These are phyloP conservation scores for Pleurotus cornucopiae DNA, from an alignment of 768 basidiomycete genomes.

Conservation along the genomic window DNA sequence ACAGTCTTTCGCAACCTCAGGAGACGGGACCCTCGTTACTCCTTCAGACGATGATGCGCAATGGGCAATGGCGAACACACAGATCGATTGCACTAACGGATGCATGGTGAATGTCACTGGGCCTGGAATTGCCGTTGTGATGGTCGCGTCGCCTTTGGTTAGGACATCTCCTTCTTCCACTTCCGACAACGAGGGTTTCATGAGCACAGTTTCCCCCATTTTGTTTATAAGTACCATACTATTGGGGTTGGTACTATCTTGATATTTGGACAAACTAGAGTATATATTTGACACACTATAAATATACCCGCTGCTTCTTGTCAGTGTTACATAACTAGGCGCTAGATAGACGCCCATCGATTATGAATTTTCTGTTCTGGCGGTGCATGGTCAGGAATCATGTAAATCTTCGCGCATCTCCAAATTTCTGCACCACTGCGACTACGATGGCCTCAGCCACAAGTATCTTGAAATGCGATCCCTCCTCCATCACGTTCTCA, in stretches of 20 bases:
- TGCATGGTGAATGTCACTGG: constrained; percentile 45
- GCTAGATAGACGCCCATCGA: not conserved
- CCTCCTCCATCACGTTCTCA: constrained; percentile 56
- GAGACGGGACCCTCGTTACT: constrained; percentile 32
- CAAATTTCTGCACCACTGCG: not conserved
- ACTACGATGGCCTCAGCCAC: constrained; percentile 20
- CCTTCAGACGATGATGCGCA: constrained; percentile 14
- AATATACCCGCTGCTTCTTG: no score
- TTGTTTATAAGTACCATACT: not conserved
- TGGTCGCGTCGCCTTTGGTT: constrained; percentile 14
- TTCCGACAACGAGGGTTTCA: not conserved
- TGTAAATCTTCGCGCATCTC: no score
- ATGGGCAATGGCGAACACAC: constrained; percentile 32
- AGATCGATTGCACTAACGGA: constrained; percentile 36
- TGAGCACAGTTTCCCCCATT: not conserved
- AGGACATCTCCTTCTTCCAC: not conserved
- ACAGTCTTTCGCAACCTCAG: constrained; percentile 39
- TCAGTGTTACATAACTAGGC: no score
- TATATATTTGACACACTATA: no score
- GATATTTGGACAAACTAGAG: not conserved
- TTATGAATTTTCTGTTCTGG: not conserved
- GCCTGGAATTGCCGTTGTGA: constrained; percentile 46
- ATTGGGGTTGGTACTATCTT: not conserved
- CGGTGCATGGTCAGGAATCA: no score
- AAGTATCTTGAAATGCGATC: constrained; percentile 58